A percentile compares a stretch with the other conserved stretches of the same genome.
Conservation (phyloP, 1,139 yeast species). For the Magnusiomyces ingens region DNA sequence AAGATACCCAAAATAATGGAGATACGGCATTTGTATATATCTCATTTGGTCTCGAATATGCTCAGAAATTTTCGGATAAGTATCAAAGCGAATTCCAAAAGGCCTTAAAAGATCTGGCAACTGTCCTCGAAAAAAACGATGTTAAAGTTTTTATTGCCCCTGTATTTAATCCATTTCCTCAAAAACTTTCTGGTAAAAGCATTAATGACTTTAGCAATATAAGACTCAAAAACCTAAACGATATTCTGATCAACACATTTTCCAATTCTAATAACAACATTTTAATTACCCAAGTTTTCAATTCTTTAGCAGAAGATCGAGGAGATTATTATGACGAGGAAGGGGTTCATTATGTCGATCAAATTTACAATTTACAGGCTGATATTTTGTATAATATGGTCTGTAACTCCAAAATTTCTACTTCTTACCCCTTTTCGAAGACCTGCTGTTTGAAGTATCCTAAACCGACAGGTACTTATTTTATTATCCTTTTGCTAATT, state of each 20-base stretch:
- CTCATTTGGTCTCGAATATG: slow-evolving; percentile 20
- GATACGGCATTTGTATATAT: slow-evolving; percentile 17
- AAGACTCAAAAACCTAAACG: slow-evolving; percentile 15
- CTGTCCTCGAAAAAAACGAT: slow-evolving; percentile 6
- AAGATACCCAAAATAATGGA: slow-evolving; percentile 8
- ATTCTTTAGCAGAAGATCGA: slow-evolving; percentile 15
- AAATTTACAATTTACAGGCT: slow-evolving; percentile 20
- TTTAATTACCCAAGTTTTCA: slow-evolving; percentile 20
- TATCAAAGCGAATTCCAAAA: slow-evolving; percentile 13
- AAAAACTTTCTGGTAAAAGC: slow-evolving; percentile 15
- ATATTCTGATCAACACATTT: slow-evolving; percentile 13
- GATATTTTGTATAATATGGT: slow-evolving; percentile 20
- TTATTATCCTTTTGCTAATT: background rate
- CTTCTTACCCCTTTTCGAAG: slow-evolving; percentile 21
- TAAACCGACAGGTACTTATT: slow-evolving; percentile 16
- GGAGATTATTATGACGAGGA: slow-evolving; percentile 15
- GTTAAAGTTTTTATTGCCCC: slow-evolving; percentile 15
- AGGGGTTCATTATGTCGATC: slow-evolving; percentile 17
- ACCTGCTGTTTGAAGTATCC: slow-evolving; percentile 23
- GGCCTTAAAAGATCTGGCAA: slow-evolving; percentile 15
- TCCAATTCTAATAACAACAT: slow-evolving; percentile 12
- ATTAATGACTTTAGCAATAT: slow-evolving; percentile 13
- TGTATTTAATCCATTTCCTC: slow-evolving; percentile 16
- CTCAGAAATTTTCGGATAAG: slow-evolving; percentile 17
- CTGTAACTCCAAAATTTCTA: slow-evolving; percentile 21